Conservation (phyloP, 805 yeast genomes). For the Candida ficus region DNA sequence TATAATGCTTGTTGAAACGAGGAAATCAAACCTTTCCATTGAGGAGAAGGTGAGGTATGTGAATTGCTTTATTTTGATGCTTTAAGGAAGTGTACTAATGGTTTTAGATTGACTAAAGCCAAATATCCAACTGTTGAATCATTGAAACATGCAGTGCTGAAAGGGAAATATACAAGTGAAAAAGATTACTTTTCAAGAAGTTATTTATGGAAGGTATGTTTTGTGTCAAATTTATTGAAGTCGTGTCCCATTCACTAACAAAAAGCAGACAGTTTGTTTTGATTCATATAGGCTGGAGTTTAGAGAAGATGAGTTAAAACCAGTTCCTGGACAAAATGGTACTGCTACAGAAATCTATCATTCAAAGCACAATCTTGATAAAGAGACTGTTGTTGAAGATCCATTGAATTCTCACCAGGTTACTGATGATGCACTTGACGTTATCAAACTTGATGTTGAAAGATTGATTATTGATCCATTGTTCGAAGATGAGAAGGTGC, state of each 20-base stretch:
- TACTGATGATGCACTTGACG: conserved; percentile 16
- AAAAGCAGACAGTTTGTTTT: conserved; percentile 14
- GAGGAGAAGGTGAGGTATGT: background rate
- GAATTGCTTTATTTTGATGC: background rate
- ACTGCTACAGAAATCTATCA: conserved; percentile 1
- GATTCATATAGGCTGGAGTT: conserved; percentile 18
- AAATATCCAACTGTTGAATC: conserved; percentile 16
- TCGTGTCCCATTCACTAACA: too few relatives aligned
- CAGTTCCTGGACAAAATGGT: conserved; percentile 7
- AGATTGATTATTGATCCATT: conserved; percentile 23
- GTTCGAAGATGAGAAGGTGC: conserved; percentile 11
- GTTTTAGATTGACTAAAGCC: conserved; percentile 13
- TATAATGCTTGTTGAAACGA: background rate
- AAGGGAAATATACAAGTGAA: conserved; percentile 18
- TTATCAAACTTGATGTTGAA: conserved; percentile 24
- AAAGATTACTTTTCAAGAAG: conserved; percentile 17
- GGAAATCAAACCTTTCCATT: background rate
- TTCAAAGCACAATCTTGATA: conserved; percentile 4
- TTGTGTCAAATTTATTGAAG: too few relatives aligned
- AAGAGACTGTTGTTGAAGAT: conserved; percentile 3
- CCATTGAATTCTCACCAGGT: conserved; percentile 7
- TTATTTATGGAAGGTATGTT: conserved; percentile 17
- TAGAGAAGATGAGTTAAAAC: conserved; percentile 15
- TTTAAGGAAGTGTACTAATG: too few relatives aligned
- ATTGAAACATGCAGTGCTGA: conserved; percentile 19